Percentiles rank a stretch among this genome's conserved stretches.
Conservation (phyloP, 176 grass and related monocot genomes). For the Chloris gayana region DNA sequence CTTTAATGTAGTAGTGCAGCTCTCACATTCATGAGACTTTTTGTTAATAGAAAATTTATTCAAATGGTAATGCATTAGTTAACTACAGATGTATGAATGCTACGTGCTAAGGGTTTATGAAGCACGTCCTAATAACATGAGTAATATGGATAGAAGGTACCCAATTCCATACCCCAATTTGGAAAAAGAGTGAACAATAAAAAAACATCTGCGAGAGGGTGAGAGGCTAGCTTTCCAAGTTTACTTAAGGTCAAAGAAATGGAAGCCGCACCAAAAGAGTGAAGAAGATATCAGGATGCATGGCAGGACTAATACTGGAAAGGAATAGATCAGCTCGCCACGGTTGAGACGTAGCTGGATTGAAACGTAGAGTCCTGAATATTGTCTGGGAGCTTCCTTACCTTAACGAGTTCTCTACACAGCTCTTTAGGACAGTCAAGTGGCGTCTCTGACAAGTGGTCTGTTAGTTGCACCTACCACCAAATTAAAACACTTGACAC, state of each 20-base stretch:
- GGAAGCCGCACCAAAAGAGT: background rate
- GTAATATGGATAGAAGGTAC: too few relatives aligned
- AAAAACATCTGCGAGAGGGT: background rate
- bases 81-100: too few relatives aligned
- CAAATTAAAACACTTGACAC: background rate
- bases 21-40: too few relatives aligned
- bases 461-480: conserved; percentile 19
- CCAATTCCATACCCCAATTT: too few relatives aligned
- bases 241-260: background rate
- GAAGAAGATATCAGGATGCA: background rate
- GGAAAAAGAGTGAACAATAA: background rate
- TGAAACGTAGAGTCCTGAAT: background rate
- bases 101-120: too few relatives aligned
- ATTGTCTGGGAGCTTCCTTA: background rate
- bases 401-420: too few relatives aligned
- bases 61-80: too few relatives aligned
- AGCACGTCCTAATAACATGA: too few relatives aligned
- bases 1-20: too few relatives aligned
- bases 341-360: background rate
- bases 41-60: too few relatives aligned
- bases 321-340: background rate
- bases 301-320: background rate
- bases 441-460: background rate
- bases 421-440: background rate
- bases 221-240: background rate